Conservation (phyloP, 345 rosid genomes). For the Acer campestre region DNA sequence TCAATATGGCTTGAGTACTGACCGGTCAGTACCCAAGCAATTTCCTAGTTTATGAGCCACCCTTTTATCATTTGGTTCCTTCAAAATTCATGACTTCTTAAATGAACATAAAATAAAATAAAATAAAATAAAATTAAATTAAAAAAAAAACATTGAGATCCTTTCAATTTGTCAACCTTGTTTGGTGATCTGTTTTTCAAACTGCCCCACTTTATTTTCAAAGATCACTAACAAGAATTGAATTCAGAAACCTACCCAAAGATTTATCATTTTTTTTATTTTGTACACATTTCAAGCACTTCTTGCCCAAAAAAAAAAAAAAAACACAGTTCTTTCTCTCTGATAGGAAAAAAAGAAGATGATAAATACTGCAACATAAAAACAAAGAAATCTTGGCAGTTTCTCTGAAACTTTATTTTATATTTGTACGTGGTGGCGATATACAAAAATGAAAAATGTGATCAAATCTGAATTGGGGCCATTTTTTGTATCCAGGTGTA, state of each 20-base stretch:
- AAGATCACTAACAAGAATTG: not conserved
- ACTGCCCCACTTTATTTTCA: not conserved
- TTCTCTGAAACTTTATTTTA: constrained; percentile 8
- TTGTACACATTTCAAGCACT: not conserved
- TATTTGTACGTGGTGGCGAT: not conserved
- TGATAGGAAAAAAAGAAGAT: not conserved
- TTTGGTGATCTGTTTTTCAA: constrained; percentile 16
- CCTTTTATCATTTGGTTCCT: too few species aligned
- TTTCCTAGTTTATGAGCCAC: too few species aligned
- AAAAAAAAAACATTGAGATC: too few species aligned
- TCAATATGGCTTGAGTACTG: too few species aligned
- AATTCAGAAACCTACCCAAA: not conserved
- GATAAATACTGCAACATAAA: not conserved
- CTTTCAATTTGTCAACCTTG: not conserved
- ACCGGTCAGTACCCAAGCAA: too few species aligned
- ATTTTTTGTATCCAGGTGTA: not conserved
- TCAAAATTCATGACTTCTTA: not conserved
- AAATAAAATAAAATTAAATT: too few species aligned
- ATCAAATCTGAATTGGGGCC: not conserved
- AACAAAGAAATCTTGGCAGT: not conserved
- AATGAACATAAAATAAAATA: not conserved
- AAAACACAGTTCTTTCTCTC: not conserved
- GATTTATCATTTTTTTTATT: not conserved
- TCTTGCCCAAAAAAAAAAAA: not conserved
- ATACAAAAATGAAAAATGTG: not conserved